Conservation (phyloP, 139 green algal species). For the Volvox reticuliferus region DNA sequence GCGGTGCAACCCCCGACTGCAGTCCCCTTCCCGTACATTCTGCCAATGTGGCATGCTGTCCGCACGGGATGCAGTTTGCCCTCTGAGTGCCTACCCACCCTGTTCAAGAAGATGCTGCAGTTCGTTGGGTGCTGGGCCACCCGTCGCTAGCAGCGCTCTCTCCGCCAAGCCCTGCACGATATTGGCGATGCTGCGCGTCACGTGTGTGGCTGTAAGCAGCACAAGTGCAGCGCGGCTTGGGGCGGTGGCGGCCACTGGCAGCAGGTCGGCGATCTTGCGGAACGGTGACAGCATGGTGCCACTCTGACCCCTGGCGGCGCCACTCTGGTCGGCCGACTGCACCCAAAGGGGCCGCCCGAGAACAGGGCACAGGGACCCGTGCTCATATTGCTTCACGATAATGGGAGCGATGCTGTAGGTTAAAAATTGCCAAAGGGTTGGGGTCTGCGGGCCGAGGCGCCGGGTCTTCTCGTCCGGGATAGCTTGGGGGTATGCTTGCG, state of each 20-base stretch:
- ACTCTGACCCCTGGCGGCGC: neutral
- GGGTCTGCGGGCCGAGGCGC: no score
- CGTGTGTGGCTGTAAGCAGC: constrained; percentile 21
- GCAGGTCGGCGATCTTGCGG: neutral
- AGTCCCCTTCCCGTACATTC: no score
- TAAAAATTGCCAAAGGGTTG: no score
- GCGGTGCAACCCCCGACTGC: no score
- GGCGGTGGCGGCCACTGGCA: neutral
- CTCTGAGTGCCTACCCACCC: neutral
- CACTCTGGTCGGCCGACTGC: neutral
- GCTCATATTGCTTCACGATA: neutral
- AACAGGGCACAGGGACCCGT: no score
- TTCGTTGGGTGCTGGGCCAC: neutral
- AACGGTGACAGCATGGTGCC: neutral
- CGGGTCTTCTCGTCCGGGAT: no score
- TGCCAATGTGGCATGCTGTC: no score
- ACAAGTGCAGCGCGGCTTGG: constrained; percentile 9
- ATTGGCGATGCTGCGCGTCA: constrained; percentile 10
- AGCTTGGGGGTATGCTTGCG: no score
- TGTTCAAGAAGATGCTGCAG: neutral
- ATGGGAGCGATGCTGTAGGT: neutral
- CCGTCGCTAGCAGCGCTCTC: constrained; percentile 18
- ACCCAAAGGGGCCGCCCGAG: neutral
- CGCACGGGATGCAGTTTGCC: no score
- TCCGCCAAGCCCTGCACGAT: constrained; percentile 22